Evolutionary conservation across 1,284 basidiomycete species (phyloP).

Genomic region (Exsudoporus floridanus): DNA sequence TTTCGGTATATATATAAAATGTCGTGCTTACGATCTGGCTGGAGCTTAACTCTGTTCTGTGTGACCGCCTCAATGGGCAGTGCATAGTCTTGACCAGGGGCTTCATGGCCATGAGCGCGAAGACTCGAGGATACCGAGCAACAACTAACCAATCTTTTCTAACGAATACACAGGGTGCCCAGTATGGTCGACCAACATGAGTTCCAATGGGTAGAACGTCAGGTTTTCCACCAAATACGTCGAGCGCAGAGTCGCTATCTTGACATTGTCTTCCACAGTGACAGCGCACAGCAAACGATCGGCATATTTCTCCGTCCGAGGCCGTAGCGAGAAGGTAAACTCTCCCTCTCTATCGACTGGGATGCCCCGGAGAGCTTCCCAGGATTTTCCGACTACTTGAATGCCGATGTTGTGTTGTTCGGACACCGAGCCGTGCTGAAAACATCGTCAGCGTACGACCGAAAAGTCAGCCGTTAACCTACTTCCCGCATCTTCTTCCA

Average conservation of each 20-base stretch:
- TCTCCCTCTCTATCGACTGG: constrained; percentile 96
- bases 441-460: constrained; percentile 7
- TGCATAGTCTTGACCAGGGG: constrained; percentile 85
- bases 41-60: constrained; percentile 80
- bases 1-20: constrained; percentile 4
- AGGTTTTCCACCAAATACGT: constrained; percentile 92
- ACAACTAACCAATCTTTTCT: constrained; percentile 76
- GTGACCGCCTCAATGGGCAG: constrained; percentile 92
- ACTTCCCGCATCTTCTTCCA: constrained; percentile 95
- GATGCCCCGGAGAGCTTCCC: constrained; percentile 89
- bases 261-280: constrained; percentile 89
- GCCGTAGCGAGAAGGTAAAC: constrained; percentile 84
- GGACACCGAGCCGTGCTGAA: constrained; percentile 76
- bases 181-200: constrained; percentile 85
- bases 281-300: constrained; percentile 91
- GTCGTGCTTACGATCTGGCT: constrained; percentile 81
- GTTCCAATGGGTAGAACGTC: constrained; percentile 90
- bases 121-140: not conserved
- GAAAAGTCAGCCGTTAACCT: constrained; percentile 17
- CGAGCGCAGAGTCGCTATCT: constrained; percentile 92
- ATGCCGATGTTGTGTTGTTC: constrained; percentile 83
- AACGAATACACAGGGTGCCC: constrained; percentile 81
- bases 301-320: constrained; percentile 72
- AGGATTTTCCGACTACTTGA: constrained; percentile 83
- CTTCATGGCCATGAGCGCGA: constrained; percentile 35